A percentile compares a stretch with the other conserved stretches of the same genome.
Conservation (phyloP, 345 rosid species). For the Eucalyptus melliodora region DNA sequence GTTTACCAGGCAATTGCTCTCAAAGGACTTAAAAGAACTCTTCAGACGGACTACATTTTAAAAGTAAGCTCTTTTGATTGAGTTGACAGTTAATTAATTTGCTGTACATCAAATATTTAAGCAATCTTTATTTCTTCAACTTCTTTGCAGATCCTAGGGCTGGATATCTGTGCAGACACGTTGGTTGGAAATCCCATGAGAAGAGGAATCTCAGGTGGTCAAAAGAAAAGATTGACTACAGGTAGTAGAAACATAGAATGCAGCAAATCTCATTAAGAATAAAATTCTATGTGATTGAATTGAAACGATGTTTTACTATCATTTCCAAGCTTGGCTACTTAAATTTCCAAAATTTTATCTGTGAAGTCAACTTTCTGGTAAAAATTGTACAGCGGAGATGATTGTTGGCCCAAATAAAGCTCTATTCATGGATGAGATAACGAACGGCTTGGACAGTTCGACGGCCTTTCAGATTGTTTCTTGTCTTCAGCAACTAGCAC, state of each 20-base stretch:
- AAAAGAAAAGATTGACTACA: slow-evolving; percentile 35
- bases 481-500: slow-evolving; percentile 50
- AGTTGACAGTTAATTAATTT: neutral
- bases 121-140: neutral
- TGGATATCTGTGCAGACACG: slow-evolving; percentile 36
- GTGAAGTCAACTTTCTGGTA: neutral
- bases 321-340: neutral
- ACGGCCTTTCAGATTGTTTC: slow-evolving; percentile 48
- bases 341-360: neutral
- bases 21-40: slow-evolving; percentile 17
- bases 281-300: neutral
- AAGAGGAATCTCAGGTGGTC: slow-evolving; percentile 45
- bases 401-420: slow-evolving; percentile 55
- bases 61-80: slow-evolving; percentile 6
- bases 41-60: slow-evolving; percentile 38
- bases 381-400: slow-evolving; percentile 44
- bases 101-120: neutral
- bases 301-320: neutral
- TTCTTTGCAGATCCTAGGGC: slow-evolving; percentile 21
- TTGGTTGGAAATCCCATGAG: slow-evolving; percentile 29
- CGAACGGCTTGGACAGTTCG: slow-evolving; percentile 61
- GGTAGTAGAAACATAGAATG: slow-evolving; percentile 3
- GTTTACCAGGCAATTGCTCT: slow-evolving; percentile 25
- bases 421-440: slow-evolving; percentile 62
- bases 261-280: neutral